Base-by-base conservation (phyloP, 495 filamentous ascomycete species). In the Hypoxylon rickii region DNA sequence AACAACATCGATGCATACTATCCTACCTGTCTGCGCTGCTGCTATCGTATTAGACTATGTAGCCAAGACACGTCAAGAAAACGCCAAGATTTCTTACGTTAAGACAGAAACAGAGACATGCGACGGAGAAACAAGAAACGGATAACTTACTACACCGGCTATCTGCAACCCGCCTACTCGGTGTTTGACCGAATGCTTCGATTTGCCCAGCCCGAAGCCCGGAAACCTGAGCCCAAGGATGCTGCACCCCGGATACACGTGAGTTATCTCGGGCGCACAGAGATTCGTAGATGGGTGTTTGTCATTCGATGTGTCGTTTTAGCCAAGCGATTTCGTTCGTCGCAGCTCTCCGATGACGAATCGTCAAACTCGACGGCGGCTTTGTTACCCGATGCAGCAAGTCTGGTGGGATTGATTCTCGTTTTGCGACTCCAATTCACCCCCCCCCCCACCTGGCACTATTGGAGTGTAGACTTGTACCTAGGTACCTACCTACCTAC, bases 321-420 rank as follows among this genome's bases (percentile, higher is more conserved):
- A 49, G 44, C 50, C 34, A 7, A 38, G 44, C 39, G 48, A 24
- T 33, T n/a, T n/a, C n/a, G n/a, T n/a, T n/a, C n/a, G n/a, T 10
- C 10, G 24, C n/a, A 17, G 24, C n/a, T 49, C 47, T 39, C 19
- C 41, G 51, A 53, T 24, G 48, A 44, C 48, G 59, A 52, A 57
- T 57, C 38, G 43, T 37, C 37, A 49, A 38, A 46, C 43, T 33
- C 29, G 52, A 54, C 33, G 33, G 53, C 59, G 59, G 59, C 26
- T 56, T 49, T 63, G 48, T 63, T 63, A 63, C 59, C 59, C 52
- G 53, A 63, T 63, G 38, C 29, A 63, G 59, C 42, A 45, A 11
- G 52, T 57, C 13, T 52, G 53, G 43, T 37, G 36, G 20, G 12
- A 11, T 37, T 46, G 24, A 22, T 31, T 39, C 29, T 20, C 18